Conservation (phyloP, 2,329 filamentous ascomycete genomes). For the Ophiostoma australiae region DNA sequence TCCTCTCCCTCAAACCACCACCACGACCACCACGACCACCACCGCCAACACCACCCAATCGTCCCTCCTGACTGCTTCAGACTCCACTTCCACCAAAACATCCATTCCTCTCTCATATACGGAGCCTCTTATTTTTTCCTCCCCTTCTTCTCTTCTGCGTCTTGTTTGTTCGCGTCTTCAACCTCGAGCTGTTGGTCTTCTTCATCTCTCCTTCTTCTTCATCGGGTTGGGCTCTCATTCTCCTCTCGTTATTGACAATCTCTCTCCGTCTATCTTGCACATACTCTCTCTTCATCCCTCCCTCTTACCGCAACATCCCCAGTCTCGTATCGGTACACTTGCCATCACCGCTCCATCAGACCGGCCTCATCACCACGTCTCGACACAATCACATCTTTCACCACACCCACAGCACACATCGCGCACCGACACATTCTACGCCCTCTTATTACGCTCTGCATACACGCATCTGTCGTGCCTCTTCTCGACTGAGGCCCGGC, state of each 20-base stretch:
- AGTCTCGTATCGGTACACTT: neutral
- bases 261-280: neutral
- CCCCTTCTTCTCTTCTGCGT: slow-evolving; percentile 6
- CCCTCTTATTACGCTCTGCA: neutral
- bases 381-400: neutral
- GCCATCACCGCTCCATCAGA: neutral
- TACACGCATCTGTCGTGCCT: neutral
- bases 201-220: slow-evolving; percentile 13
- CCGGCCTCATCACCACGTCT: neutral
- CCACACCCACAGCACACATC: neutral
- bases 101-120: slow-evolving; percentile 29
- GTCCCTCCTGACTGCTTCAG: slow-evolving; percentile 19
- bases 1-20: slow-evolving; percentile 20
- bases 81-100: slow-evolving; percentile 31
- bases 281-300: neutral
- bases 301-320: neutral
- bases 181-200: slow-evolving; percentile 4
- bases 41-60: neutral
- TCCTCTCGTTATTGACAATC: slow-evolving; percentile 9
- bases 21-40: neutral
- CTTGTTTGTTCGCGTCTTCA: slow-evolving; percentile 12
- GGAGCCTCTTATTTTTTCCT: slow-evolving; percentile 21
- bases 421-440: neutral
- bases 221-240: slow-evolving; percentile 2
- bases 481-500: neutral